Conservation (phyloP, 2,329 filamentous ascomycete genomes). For the Fusarium sp. region DNA sequence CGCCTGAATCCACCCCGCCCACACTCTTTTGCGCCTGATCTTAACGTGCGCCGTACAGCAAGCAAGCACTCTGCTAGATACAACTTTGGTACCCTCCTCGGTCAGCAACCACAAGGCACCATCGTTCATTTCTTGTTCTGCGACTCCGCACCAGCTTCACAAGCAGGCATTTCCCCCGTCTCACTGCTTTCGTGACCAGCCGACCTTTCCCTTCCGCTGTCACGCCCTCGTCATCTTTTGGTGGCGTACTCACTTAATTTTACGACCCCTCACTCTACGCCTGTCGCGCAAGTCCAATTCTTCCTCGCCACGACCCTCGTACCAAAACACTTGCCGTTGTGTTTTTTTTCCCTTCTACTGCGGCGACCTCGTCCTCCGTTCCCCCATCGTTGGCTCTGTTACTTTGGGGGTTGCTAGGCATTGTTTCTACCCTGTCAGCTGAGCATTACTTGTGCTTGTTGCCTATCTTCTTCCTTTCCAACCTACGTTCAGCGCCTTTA, state of each 20-base stretch:
- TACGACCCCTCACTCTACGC: slow-evolving; percentile 39
- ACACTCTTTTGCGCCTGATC: slow-evolving; percentile 44
- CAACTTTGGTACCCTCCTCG: slow-evolving; percentile 42
- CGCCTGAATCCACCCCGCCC: slow-evolving; percentile 37
- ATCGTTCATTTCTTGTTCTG: slow-evolving; percentile 32
- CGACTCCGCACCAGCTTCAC: slow-evolving; percentile 31
- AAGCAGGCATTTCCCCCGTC: slow-evolving; percentile 41
- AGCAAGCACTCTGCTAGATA: slow-evolving; percentile 25
- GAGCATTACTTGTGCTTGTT: slow-evolving; percentile 24
- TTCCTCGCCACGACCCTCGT: slow-evolving; percentile 41
- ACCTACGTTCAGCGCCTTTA: slow-evolving; percentile 48
- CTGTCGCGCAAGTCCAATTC: slow-evolving; percentile 42
- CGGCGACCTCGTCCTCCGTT: slow-evolving; percentile 35
- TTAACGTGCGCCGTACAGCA: slow-evolving; percentile 36
- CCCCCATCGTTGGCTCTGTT: slow-evolving; percentile 29
- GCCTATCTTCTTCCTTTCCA: slow-evolving; percentile 20
- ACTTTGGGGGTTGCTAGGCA: slow-evolving; percentile 36
- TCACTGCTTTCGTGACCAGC: slow-evolving; percentile 42
- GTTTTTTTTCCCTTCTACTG: slow-evolving; percentile 23
- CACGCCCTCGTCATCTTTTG: slow-evolving; percentile 41
- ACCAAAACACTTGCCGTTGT: slow-evolving; percentile 34
- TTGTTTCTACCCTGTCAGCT: slow-evolving; percentile 31
- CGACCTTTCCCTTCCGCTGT: slow-evolving; percentile 35
- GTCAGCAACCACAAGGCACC: slow-evolving; percentile 35
- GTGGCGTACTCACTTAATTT: slow-evolving; percentile 38